Percentiles rank a stretch among this genome's conserved stretches.
phyloP scores from a whole-genome alignment of 2,329 filamentous ascomycete species.

The Penicillium sp. region DNA sequence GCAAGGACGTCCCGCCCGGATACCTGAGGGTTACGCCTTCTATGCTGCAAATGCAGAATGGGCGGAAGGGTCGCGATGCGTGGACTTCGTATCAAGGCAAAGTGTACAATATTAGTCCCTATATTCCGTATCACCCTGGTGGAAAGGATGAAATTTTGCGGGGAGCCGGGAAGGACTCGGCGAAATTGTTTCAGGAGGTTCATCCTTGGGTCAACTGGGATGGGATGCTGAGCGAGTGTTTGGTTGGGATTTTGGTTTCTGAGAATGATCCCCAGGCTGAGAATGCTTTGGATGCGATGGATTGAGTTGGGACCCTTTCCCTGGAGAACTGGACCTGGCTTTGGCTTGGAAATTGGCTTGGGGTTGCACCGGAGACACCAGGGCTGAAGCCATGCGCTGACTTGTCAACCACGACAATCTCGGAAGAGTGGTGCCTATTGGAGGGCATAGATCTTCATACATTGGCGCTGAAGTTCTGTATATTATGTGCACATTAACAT shows the following conservation, averaged over 20 bases:
- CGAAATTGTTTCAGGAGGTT: slow-evolving; percentile 61
- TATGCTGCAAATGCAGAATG: slow-evolving; percentile 74
- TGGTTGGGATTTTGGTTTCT: slow-evolving; percentile 61
- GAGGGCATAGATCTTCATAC: background rate
- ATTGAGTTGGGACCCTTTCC: slow-evolving; percentile 41
- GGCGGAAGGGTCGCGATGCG: slow-evolving; percentile 78
- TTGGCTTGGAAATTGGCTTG: background rate
- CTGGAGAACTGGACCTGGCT: background rate
- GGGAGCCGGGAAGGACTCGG: slow-evolving; percentile 66
- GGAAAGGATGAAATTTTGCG: slow-evolving; percentile 63
- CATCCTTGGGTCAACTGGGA: slow-evolving; percentile 71
- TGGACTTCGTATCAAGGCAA: slow-evolving; percentile 89
- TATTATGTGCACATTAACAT: background rate
- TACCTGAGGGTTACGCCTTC: slow-evolving; percentile 76
- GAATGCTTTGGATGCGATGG: slow-evolving; percentile 58
- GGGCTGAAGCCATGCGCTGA: background rate
- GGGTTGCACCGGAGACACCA: too few species aligned
- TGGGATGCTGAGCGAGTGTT: slow-evolving; percentile 61
- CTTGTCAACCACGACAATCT: background rate
- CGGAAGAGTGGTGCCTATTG: background rate
- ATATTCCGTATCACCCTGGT: slow-evolving; percentile 86
- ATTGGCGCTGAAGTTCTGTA: background rate
- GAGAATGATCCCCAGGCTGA: slow-evolving; percentile 48
- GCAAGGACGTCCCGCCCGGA: slow-evolving; percentile 50
- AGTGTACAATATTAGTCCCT: slow-evolving; percentile 93